These are phyloP conservation scores for Salvia sclarea DNA, from an alignment of 305 asterid species.

Conservation along the genomic window DNA sequence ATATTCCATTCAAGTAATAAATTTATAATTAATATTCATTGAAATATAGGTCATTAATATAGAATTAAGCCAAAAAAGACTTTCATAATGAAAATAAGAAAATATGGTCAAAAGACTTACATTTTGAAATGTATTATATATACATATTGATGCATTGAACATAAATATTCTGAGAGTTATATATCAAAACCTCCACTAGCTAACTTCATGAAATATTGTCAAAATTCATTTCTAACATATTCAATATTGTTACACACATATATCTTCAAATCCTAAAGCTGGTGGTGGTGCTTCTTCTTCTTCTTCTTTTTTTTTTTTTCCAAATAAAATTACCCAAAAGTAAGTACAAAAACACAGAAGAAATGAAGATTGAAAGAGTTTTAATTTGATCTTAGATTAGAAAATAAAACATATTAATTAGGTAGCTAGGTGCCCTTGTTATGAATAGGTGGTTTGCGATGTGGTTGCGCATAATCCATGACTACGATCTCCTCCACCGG, in stretches of 20 bases:
- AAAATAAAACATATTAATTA: not conserved
- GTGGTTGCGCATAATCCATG: conserved; percentile 81
- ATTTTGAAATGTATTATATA: too few species aligned
- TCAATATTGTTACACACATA: not conserved
- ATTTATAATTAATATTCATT: too few species aligned
- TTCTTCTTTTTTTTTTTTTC: not conserved
- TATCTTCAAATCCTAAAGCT: conserved; percentile 2
- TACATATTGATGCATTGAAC: conserved; percentile 32
- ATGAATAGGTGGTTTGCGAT: conserved; percentile 79
- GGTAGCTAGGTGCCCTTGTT: conserved; percentile 53
- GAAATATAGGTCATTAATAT: too few species aligned
- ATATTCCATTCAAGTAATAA: too few species aligned
- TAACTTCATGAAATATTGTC: conserved; percentile 20
- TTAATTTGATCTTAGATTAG: too few species aligned
- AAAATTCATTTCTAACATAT: not conserved
- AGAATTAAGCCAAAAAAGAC: too few species aligned
- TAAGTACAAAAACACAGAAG: not conserved
- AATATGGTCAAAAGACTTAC: too few species aligned
- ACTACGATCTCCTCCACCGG: conserved; percentile 46
- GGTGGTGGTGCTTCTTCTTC: not conserved
- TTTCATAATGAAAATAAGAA: too few species aligned
- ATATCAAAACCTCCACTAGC: not conserved
- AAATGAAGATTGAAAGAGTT: too few species aligned
- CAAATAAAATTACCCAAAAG: not conserved
- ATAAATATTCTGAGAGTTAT: conserved; percentile 9